Conservation (phyloP, 257 asterid species). For the Linaria vulgaris region DNA sequence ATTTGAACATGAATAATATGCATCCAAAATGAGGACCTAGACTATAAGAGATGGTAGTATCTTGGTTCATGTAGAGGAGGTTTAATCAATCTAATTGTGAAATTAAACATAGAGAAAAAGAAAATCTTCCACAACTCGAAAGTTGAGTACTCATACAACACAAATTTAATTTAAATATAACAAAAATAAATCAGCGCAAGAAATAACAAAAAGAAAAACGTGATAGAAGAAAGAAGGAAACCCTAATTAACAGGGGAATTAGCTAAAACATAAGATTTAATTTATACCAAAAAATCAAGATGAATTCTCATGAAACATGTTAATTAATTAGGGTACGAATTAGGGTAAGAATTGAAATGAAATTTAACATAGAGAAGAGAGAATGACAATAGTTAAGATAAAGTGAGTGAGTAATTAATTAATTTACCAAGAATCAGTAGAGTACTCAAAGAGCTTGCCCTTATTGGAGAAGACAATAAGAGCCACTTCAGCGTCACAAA, state of each 20-base stretch:
- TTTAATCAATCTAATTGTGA: too few species aligned
- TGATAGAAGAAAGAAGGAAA: background rate
- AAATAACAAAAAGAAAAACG: background rate
- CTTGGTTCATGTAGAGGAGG: too few species aligned
- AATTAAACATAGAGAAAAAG: background rate
- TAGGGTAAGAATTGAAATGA: too few species aligned
- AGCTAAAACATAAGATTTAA: conserved; percentile 1
- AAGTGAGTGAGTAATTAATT: too few species aligned
- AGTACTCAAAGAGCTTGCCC: conserved; percentile 78
- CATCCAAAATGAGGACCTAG: too few species aligned
- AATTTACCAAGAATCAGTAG: conserved; percentile 63
- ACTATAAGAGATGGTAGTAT: too few species aligned
- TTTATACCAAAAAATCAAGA: conserved; percentile 12
- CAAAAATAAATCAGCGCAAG: background rate
- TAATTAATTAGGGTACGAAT: background rate
- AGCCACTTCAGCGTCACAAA: conserved; percentile 82
- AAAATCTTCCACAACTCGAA: too few species aligned
- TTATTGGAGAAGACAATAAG: conserved; percentile 72
- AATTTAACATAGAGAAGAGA: too few species aligned
- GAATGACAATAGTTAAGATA: too few species aligned
- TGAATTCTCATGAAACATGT: background rate
- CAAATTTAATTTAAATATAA: too few species aligned
- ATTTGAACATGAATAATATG: too few species aligned
- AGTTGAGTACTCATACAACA: too few species aligned
- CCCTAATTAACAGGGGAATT: conserved; percentile 17